A percentile compares a stretch with the other conserved stretches of the same genome.
Evolutionary conservation across 257 asterid species (phyloP).

Genomic region (Osmanthus fragrans): DNA sequence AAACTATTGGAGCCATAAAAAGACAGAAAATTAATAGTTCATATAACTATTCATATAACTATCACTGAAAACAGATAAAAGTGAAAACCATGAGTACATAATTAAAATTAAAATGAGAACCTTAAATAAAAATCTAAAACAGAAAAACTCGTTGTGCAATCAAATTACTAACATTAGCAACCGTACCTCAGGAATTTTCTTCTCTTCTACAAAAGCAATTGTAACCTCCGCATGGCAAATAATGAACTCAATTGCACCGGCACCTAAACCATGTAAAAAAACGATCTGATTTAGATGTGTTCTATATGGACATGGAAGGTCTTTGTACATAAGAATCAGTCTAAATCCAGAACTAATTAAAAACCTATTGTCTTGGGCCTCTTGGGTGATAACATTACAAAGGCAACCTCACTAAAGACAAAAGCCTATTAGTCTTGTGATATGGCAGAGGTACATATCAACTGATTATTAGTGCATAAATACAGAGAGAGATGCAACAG

Average conservation of each 20-base stretch:
- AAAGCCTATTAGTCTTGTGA: conserved; percentile 20
- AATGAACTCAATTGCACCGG: conserved; percentile 92
- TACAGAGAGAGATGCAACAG: conserved; percentile 8
- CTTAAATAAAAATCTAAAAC: conserved; percentile 8
- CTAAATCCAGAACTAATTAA: neutral
- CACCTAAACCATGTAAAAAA: conserved; percentile 57
- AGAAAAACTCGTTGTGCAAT: neutral
- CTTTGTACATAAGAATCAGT: neutral
- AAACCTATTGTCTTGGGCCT: neutral
- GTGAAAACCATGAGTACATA: neutral
- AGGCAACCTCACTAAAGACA: conserved; percentile 16
- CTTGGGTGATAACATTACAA: neutral
- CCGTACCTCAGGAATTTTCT: conserved; percentile 77
- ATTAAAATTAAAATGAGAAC: conserved; percentile 18
- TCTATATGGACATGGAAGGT: neutral
- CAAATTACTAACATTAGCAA: conserved; percentile 11
- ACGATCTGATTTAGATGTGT: conserved; percentile 19
- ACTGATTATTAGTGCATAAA: neutral
- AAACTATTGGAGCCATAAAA: conserved; percentile 12
- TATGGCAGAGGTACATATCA: conserved; percentile 9
- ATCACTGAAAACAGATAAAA: neutral
- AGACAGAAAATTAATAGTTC: conserved; percentile 16
- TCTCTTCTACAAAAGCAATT: conserved; percentile 90
- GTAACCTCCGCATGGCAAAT: conserved; percentile 92
- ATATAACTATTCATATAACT: neutral